Base-by-base conservation (phyloP, 2,329 filamentous ascomycete species). In the Colletotrichum musicola region DNA sequence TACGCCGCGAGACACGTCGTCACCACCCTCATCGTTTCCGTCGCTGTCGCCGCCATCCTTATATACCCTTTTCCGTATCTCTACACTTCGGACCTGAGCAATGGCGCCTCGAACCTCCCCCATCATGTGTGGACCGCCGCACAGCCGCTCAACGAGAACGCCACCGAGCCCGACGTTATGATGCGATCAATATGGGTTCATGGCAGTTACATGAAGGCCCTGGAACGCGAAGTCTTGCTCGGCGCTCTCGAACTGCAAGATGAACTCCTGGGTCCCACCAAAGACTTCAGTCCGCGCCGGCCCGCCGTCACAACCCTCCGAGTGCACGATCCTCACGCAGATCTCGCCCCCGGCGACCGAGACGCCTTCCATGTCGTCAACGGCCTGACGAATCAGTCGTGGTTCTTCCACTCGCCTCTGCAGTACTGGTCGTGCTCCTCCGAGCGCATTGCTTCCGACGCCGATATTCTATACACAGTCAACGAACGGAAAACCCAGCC, bases 151-250 rank as follows among this genome's bases (percentile, higher is more conserved):
- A 80, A 86, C 42, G 86, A 87, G 55, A 82, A 82, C 62, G 79
- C 80, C 4, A 75, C 80, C 27, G 80, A 83, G 61, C 86, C 90
- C 4, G 92, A 95, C 77, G 89, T 95, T n/a, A 89, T 92, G 64
- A 92, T 95, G 88, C 91, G 92, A 72, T 93, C 93, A 65, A 87
- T 93, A 64, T 95, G 93, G 93, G 86, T 95, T 16, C 92, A 95
- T 75, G 92, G 92, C 71, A 91, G 88, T 77, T 94, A 94, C 75
- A 95, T 95, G 90, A 85, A 90, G 74, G 93, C 92, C 12, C 83
- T 95, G 42, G 84, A 92, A 57, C 84, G 84, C 59, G 82, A 89
- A 6, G 85, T 95, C 12, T 82, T 95, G 51, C 81, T 87, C 38
- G 86, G 88, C 50, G 92, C 92, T 9, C 81, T 95, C 54, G 84